phyloP scores from a whole-genome alignment of 108 stramenopile species.

The Discostella pseudostelligera region DNA sequence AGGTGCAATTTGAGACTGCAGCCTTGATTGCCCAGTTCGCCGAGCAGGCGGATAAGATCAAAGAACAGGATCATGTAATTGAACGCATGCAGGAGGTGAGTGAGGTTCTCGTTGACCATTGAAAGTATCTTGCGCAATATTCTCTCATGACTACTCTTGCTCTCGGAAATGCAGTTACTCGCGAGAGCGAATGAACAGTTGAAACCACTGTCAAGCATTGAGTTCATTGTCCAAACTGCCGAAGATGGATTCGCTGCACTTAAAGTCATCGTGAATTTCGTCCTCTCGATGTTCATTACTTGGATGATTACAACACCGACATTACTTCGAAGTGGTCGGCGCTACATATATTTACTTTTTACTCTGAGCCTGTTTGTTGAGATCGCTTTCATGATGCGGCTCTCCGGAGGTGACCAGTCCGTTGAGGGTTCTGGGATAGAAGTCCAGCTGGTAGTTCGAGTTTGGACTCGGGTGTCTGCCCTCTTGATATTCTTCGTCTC shows the following conservation, averaged over 20 bases:
- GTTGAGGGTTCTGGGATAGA: slow-evolving; percentile 2
- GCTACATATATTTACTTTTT: slow-evolving; percentile 24
- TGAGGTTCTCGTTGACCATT: not conserved
- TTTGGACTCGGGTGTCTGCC: slow-evolving; percentile 17
- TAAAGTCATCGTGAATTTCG: slow-evolving; percentile 27
- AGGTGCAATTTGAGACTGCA: slow-evolving; percentile 10
- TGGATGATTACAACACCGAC: slow-evolving; percentile 31
- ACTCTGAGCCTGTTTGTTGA: slow-evolving; percentile 27
- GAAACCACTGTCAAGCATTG: slow-evolving; percentile 39
- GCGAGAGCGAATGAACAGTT: slow-evolving; percentile 30
- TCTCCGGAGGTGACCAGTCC: not conserved
- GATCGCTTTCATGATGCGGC: slow-evolving; percentile 11
- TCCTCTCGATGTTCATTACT: slow-evolving; percentile 30
- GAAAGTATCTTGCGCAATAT: not conserved
- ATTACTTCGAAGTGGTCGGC: slow-evolving; percentile 18
- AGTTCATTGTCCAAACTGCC: slow-evolving; percentile 27
- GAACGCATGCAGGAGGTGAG: slow-evolving; percentile 33
- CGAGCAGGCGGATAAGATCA: slow-evolving; percentile 14
- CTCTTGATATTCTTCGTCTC: not conserved
- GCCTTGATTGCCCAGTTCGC: slow-evolving; percentile 6
- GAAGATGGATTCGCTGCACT: slow-evolving; percentile 33
- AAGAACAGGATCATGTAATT: slow-evolving; percentile 12
- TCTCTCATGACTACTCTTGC: not conserved
- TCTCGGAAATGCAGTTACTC: slow-evolving; percentile 18
- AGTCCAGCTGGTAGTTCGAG: slow-evolving; percentile 8